phyloP scores from a whole-genome alignment of 2,329 filamentous ascomycete genomes.

The Pseudogymnoascus sp. region DNA sequence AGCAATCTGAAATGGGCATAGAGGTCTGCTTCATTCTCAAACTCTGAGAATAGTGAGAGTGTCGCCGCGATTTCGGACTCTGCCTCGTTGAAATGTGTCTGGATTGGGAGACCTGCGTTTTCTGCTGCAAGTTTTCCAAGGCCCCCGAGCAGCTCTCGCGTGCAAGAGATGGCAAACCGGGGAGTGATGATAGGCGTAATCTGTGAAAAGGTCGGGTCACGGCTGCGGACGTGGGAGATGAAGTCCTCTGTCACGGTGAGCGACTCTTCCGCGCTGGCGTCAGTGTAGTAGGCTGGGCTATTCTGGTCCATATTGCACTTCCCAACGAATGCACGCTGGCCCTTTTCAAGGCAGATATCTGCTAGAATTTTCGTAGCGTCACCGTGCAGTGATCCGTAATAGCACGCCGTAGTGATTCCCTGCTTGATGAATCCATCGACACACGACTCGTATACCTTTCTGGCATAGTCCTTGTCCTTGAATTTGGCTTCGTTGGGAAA shows the following conservation, averaged over 20 bases:
- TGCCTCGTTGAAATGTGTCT: conserved; percentile 63
- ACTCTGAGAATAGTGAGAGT: conserved; percentile 46
- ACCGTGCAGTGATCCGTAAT: conserved; percentile 83
- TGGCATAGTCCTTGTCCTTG: conserved; percentile 50
- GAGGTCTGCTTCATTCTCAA: conserved; percentile 50
- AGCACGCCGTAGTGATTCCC: conserved; percentile 83
- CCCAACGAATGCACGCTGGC: conserved; percentile 82
- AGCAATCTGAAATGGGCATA: conserved; percentile 51
- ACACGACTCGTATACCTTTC: conserved; percentile 65
- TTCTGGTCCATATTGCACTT: conserved; percentile 64
- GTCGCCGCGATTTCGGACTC: conserved; percentile 52
- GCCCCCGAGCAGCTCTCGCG: conserved; percentile 43
- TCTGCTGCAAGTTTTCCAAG: conserved; percentile 45
- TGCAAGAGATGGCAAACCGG: conserved; percentile 52
- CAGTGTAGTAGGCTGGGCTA: conserved; percentile 49
- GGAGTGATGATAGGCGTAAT: conserved; percentile 35
- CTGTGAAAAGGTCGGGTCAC: conserved; percentile 41
- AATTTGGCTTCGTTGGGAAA: conserved; percentile 64
- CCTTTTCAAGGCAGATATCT: conserved; percentile 65
- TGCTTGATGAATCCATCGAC: conserved; percentile 72
- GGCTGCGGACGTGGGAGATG: neutral
- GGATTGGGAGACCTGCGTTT: conserved; percentile 46
- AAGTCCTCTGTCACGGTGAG: conserved; percentile 29
- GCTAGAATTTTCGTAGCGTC: conserved; percentile 78
- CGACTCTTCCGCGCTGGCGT: conserved; percentile 44